phyloP scores from a whole-genome alignment of 2,329 filamentous ascomycete species.

The Macrophomina tecta region DNA sequence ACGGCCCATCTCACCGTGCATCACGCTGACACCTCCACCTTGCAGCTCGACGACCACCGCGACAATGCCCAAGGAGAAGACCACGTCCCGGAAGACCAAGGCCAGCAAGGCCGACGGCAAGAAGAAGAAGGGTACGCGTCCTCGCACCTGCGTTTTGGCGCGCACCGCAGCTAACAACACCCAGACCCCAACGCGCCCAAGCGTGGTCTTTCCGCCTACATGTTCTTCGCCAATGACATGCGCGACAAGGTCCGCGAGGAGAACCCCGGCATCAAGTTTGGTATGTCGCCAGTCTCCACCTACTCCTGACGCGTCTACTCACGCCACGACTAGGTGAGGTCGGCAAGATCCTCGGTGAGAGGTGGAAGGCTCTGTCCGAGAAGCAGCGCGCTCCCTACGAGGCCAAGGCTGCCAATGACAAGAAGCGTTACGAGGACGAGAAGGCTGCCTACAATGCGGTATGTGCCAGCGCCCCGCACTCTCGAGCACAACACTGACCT shows the following conservation, averaged over 20 bases:
- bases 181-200: conserved; percentile 96
- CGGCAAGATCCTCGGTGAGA: conserved; percentile 96
- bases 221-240: conserved; percentile 99
- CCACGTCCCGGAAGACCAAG: conserved; percentile 67
- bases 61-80: conserved; percentile 72
- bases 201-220: conserved; percentile 99
- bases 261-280: conserved; percentile 97
- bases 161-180: conserved; percentile 29
- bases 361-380: conserved; percentile 96
- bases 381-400: conserved; percentile 94
- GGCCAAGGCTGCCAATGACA: conserved; percentile 94
- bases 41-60: conserved; percentile 18
- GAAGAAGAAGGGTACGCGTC: conserved; percentile 71
- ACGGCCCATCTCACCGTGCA: conserved; percentile 9
- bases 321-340: conserved; percentile 72
- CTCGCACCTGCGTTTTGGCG: conserved; percentile 8
- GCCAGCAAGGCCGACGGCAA: conserved; percentile 61
- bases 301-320: conserved; percentile 18
- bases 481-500: not conserved
- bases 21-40: conserved; percentile 4
- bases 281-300: conserved; percentile 55
- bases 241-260: conserved; percentile 97
- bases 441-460: conserved; percentile 73
- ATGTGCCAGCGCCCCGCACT: conserved; percentile 31
- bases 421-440: conserved; percentile 99